Percentiles rank a stretch among this genome's conserved stretches.
Evolutionary conservation across 495 filamentous ascomycete species (phyloP).

Genomic region (Neurospora sp.): DNA sequence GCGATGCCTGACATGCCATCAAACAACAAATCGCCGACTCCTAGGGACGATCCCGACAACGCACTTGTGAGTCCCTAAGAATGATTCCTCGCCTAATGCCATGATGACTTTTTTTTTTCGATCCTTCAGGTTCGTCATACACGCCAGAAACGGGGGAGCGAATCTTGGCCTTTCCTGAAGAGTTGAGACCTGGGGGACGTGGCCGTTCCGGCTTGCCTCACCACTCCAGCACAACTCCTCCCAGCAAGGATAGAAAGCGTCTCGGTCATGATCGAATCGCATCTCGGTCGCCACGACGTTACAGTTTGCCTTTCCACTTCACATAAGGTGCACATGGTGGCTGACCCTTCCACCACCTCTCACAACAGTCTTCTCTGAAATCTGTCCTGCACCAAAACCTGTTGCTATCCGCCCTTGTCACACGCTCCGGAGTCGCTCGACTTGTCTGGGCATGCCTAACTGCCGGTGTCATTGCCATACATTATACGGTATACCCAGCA

Average conservation of each 20-base stretch:
- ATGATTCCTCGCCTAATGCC: neutral
- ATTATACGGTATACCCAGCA: neutral
- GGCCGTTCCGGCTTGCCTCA: neutral
- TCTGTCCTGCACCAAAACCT: neutral
- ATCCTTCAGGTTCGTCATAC: neutral
- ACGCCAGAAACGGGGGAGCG: neutral
- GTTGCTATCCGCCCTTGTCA: neutral
- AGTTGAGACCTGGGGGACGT: neutral
- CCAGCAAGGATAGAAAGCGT: neutral
- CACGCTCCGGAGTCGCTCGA: neutral
- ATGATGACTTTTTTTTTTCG: neutral
- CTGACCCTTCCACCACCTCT: neutral
- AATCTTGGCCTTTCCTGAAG: neutral
- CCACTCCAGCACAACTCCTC: neutral
- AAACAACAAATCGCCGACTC: neutral
- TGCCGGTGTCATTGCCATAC: neutral
- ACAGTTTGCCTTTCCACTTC: neutral
- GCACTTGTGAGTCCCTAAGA: neutral
- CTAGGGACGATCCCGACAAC: neutral
- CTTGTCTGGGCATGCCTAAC: neutral
- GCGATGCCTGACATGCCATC: neutral
- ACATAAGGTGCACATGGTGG: neutral
- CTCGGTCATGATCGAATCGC: neutral
- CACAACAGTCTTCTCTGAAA: neutral
- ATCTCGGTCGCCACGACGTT: neutral